phyloP scores from a whole-genome alignment of 768 basidiomycete genomes.

The Suillus ampliporus region DNA sequence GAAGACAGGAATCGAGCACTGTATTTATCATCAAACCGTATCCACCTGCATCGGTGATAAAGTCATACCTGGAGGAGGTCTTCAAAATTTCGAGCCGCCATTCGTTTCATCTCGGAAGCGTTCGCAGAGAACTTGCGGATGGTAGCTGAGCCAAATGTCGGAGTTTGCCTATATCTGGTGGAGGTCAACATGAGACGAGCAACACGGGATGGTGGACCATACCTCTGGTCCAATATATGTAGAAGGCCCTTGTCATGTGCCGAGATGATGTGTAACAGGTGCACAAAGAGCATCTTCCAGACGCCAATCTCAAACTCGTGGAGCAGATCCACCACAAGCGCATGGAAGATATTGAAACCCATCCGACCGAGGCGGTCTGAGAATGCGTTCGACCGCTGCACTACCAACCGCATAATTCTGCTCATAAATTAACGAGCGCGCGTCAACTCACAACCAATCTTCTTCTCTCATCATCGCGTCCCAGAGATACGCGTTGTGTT shows the following conservation, averaged over 20 bases:
- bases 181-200: too few species aligned
- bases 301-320: constrained; percentile 2
- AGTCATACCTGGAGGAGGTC: constrained; percentile 37
- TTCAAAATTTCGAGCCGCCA: constrained; percentile 44
- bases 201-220: too few species aligned
- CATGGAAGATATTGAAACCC: not conserved
- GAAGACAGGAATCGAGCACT: constrained; percentile 44
- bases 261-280: not conserved
- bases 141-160: not conserved
- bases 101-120: not conserved
- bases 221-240: not conserved
- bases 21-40: not conserved
- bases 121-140: too few species aligned
- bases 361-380: not conserved
- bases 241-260: not conserved
- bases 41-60: not conserved
- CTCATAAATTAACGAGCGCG: too few species aligned
- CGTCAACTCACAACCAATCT: too few species aligned
- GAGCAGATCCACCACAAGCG: not conserved
- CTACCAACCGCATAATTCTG: too few species aligned
- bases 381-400: too few species aligned
- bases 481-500: too few species aligned
- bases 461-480: too few species aligned
- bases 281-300: not conserved
- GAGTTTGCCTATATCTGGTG: too few species aligned